A percentile compares a stretch with the other conserved stretches of the same genome.
Conservation (phyloP, 345 rosid species). For the Gossypium longicalyx region DNA sequence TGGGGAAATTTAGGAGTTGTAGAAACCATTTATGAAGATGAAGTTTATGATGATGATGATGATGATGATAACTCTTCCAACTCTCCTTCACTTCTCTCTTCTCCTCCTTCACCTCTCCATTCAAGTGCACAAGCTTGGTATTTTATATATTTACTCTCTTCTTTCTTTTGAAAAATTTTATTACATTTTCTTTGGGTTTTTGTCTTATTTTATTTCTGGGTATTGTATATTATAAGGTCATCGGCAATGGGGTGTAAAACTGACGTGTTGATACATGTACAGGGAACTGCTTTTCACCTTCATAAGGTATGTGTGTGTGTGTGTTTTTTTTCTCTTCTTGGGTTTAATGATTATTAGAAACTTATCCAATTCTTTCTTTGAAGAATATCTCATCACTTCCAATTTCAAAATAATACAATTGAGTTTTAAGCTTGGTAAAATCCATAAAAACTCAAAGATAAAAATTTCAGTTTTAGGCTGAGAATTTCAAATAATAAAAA, state of each 20-base stretch:
- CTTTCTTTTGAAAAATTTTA: too few relatives aligned
- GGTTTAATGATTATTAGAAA: neutral
- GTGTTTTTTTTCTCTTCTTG: neutral
- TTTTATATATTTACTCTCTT: too few relatives aligned
- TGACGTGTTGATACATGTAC: constrained; percentile 56
- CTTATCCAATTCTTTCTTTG: neutral
- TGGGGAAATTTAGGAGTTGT: constrained; percentile 63
- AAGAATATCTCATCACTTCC: neutral
- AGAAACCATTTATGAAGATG: constrained; percentile 86
- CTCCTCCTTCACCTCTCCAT: constrained; percentile 36
- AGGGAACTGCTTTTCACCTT: constrained; percentile 59
- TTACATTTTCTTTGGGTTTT: neutral
- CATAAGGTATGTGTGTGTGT: constrained; percentile 50
- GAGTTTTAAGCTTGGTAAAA: too few relatives aligned
- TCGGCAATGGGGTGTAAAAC: constrained; percentile 40
- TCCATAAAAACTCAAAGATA: too few relatives aligned
- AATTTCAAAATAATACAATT: too few relatives aligned
- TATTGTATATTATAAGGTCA: constrained; percentile 37
- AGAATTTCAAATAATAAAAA: too few relatives aligned
- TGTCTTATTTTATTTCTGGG: neutral
- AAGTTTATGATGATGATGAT: constrained; percentile 36
- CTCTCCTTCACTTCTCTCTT: constrained; percentile 34
- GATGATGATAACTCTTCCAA: constrained; percentile 36
- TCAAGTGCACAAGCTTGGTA: constrained; percentile 61
- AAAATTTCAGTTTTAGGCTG: too few relatives aligned